Evolutionary conservation across 768 basidiomycete genomes (phyloP), one percentile per base, ranked within the genome.

Genomic region (Coprinopsis sp.): DNA sequence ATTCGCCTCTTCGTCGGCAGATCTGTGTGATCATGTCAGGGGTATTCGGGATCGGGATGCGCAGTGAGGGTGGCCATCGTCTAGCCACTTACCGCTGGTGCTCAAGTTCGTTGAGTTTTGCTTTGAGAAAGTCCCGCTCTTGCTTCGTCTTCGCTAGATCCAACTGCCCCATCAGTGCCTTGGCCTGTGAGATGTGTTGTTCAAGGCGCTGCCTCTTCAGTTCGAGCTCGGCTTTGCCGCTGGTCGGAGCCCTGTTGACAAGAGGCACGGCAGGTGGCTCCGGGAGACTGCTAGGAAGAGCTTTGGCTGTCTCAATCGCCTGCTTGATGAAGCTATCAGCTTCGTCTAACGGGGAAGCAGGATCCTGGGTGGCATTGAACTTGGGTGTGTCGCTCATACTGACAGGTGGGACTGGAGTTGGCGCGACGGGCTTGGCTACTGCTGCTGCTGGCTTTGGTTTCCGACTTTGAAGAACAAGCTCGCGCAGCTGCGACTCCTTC

Each of bases 291-390:
- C 36, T 33, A 51, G 54, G 39, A 33, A 55, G 57, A 4, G 69
- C 60, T 44, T 70, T 65, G 34, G 65, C 58, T 8, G 67, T 69
- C 58, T 77, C 71, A 30, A 81, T 76, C 13, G 78, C 71, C 61
- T 80, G 75, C 0, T 73, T 69, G 47, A 82, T 81, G 53, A 82
- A 78, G 0, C 77, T 77, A 38, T 71, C 67, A 1, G 79, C 79
- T 27, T 78, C 74, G 30, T 80, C 78, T 28, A 81, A 54, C n/a
- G 69, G 67, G 43, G 65, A 63, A 6, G 38, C 8, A 16, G 6
- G 37, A 45, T 47, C 19, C 51, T 49, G 6, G 63, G 33, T 6
- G 59, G 38, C 4, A 48, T 34, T 21, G 59, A 25, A 36, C 49
- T 36, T 24, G 48, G 29, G 14, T 46, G 40, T 18, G 44, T 36